These are phyloP conservation scores for Citrullus amarus DNA, from an alignment of 306 rosid genomes.

Conservation along the genomic window DNA sequence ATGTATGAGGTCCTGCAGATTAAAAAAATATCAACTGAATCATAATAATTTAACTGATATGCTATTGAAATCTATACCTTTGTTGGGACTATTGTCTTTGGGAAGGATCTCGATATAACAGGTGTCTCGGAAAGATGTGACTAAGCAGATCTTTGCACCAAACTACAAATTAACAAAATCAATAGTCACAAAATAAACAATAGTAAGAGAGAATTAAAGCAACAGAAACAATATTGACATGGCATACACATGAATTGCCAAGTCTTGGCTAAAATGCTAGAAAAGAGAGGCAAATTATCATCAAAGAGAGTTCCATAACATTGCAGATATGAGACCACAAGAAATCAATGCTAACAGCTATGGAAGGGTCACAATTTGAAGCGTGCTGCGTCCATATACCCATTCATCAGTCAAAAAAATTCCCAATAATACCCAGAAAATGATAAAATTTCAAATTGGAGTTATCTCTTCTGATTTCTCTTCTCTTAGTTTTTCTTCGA, in stretches of 20 bases:
- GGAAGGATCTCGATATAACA: constrained; percentile 89
- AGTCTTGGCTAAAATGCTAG: background rate
- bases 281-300: background rate
- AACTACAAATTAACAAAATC: constrained; percentile 36
- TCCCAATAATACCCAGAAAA: background rate
- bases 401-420: background rate
- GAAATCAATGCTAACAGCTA: background rate
- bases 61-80: constrained; percentile 36
- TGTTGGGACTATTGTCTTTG: constrained; percentile 41
- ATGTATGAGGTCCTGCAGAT: background rate
- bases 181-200: background rate
- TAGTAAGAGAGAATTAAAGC: background rate
- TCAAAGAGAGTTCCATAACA: background rate
- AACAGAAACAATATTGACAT: background rate
- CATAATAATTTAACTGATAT: background rate
- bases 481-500: background rate
- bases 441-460: background rate
- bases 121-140: constrained; percentile 90
- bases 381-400: background rate
- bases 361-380: background rate
- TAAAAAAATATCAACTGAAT: background rate
- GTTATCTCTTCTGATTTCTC: background rate
- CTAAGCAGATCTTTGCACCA: constrained; percentile 70
- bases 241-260: background rate
- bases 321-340: background rate